A percentile compares a stretch with the other conserved stretches of the same genome.
These are phyloP conservation scores for Cyclotella cryptica DNA, from an alignment of 108 stramenopile genomes.

Conservation along the genomic window DNA sequence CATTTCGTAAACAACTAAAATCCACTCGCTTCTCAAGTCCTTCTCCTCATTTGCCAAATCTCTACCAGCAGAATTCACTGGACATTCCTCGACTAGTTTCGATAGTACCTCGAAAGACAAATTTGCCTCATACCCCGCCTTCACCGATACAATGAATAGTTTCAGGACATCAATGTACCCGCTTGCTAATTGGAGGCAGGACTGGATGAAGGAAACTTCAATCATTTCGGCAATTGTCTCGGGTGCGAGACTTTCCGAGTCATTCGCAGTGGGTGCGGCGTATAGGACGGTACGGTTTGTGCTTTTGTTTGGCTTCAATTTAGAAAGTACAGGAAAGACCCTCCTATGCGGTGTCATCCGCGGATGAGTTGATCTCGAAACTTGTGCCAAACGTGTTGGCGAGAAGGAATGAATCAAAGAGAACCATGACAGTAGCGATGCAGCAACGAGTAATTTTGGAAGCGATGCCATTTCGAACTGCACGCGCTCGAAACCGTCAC, in stretches of 20 bases:
- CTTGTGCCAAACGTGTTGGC: too few relatives aligned
- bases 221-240: conserved; percentile 73
- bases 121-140: conserved; percentile 73
- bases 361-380: too few relatives aligned
- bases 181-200: conserved; percentile 74
- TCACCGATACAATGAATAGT: conserved; percentile 81
- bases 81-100: conserved; percentile 51
- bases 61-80: conserved; percentile 68
- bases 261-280: too few relatives aligned
- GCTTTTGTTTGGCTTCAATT: too few relatives aligned
- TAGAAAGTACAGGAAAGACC: too few relatives aligned
- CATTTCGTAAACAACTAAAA: conserved; percentile 69
- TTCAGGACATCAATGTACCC: conserved; percentile 87
- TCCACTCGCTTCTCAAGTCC: conserved; percentile 69
- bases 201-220: conserved; percentile 84
- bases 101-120: conserved; percentile 48
- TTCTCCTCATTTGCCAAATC: conserved; percentile 78
- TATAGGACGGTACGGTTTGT: too few relatives aligned
- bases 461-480: too few relatives aligned
- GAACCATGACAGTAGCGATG: too few relatives aligned
- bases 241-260: conserved; percentile 35
- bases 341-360: too few relatives aligned
- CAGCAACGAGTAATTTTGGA: too few relatives aligned
- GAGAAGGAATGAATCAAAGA: too few relatives aligned
- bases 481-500: too few relatives aligned